Conservation (phyloP, 2,329 filamentous ascomycete genomes). For the Nothophaeocryptopus gaeumannii region DNA sequence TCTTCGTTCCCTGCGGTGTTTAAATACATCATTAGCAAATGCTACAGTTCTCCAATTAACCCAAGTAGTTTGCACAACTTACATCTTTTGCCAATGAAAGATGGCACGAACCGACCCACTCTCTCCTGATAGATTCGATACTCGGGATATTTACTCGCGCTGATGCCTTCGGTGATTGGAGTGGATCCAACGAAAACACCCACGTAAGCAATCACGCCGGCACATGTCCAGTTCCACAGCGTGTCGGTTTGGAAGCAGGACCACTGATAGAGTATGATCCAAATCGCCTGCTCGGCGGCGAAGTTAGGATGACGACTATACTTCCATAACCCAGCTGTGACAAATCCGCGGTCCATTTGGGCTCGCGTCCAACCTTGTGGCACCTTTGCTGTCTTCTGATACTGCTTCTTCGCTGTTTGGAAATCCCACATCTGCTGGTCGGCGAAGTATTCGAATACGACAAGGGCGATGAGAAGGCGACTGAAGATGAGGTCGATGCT, state of each 20-base stretch:
- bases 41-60: no score
- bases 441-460: conserved; percentile 72
- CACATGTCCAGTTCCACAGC: conserved; percentile 73
- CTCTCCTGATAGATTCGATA: conserved; percentile 80
- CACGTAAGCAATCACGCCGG: conserved; percentile 68
- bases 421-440: conserved; percentile 93
- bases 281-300: conserved; percentile 84
- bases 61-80: no score
- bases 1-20: conserved; percentile 25
- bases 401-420: conserved; percentile 75
- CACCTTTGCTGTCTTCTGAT: conserved; percentile 69
- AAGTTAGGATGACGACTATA: conserved; percentile 95
- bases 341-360: conserved; percentile 87
- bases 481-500: conserved; percentile 59
- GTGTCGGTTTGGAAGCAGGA: conserved; percentile 69
- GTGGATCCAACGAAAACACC: conserved; percentile 87
- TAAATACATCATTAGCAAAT: no score
- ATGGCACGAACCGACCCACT: conserved; percentile 81
- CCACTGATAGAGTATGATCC: conserved; percentile 88
- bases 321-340: conserved; percentile 78
- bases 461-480: conserved; percentile 53
- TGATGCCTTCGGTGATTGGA: conserved; percentile 80
- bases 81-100: conserved; percentile 32
- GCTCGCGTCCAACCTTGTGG: conserved; percentile 58
- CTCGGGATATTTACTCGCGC: conserved; percentile 77